Percentiles rank a stretch among this genome's conserved stretches.
Evolutionary conservation across 2,329 filamentous ascomycete genomes (phyloP).

Genomic region (Chaetomium sp.): DNA sequence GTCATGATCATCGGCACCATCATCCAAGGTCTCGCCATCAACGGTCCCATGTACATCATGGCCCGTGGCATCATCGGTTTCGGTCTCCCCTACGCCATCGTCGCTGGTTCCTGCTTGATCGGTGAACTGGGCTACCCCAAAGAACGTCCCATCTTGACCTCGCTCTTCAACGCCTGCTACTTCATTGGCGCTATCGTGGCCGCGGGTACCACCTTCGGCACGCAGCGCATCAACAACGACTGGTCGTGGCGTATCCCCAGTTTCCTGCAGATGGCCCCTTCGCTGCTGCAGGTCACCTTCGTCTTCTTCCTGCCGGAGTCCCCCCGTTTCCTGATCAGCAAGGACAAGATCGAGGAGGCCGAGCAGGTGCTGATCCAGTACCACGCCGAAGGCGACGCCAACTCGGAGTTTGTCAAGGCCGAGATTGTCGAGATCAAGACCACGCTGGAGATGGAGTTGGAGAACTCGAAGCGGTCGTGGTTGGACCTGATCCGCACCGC

Average conservation of each 20-base stretch:
- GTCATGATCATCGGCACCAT: conserved; percentile 50
- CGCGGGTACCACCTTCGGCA: conserved; percentile 44
- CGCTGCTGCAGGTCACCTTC: conserved; percentile 35
- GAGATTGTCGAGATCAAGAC: conserved; percentile 55
- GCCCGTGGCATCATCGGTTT: conserved; percentile 54
- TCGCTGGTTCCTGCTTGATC: conserved; percentile 51
- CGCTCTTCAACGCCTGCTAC: conserved; percentile 54
- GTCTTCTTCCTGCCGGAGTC: conserved; percentile 44
- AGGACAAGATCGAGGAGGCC: conserved; percentile 19
- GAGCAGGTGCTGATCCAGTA: conserved; percentile 23
- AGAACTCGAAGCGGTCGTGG: conserved; percentile 46
- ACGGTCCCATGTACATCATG: conserved; percentile 50
- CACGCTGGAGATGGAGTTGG: conserved; percentile 47
- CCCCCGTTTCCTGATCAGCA: conserved; percentile 40
- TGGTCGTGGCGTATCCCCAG: conserved; percentile 50
- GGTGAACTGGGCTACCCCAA: conserved; percentile 56
- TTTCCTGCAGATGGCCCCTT: conserved; percentile 39
- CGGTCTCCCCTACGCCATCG: conserved; percentile 53
- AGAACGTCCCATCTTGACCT: conserved; percentile 51
- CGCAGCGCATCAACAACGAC: conserved; percentile 33
- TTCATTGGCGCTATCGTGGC: conserved; percentile 46
- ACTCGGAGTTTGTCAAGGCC: conserved; percentile 47
- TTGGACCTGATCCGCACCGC: conserved; percentile 43
- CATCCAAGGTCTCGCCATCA: conserved; percentile 46
- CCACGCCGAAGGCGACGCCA: conserved; percentile 45